Conservation (phyloP, 1,139 yeast genomes). For the Meyerozyma sp. region DNA sequence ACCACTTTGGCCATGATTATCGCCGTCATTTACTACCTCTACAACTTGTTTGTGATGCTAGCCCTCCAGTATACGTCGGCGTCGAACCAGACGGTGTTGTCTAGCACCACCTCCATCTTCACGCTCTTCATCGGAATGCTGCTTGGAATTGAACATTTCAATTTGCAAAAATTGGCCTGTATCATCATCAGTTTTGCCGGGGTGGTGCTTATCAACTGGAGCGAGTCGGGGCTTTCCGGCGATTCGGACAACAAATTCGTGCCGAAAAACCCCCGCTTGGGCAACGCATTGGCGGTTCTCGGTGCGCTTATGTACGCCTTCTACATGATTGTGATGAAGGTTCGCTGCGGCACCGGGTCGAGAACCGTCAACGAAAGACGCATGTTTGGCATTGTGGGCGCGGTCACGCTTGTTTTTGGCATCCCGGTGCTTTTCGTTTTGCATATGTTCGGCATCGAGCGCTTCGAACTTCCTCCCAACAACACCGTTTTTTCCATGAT, state of each 20-base stretch:
- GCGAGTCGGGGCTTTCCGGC: conserved; percentile 20
- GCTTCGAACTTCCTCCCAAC: conserved; percentile 40
- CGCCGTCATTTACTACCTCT: conserved; percentile 36
- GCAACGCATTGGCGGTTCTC: conserved; percentile 39
- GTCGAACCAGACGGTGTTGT: conserved; percentile 46
- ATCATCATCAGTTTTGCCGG: conserved; percentile 43
- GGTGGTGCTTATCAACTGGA: conserved; percentile 41
- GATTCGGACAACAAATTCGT: conserved; percentile 17
- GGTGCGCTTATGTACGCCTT: conserved; percentile 47
- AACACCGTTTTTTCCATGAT: conserved; percentile 25
- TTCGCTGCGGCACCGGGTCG: conserved; percentile 40
- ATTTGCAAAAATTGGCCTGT: conserved; percentile 38
- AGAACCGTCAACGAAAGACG: conserved; percentile 41
- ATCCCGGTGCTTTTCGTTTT: conserved; percentile 32
- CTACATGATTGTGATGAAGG: conserved; percentile 39
- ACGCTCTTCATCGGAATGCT: conserved; percentile 40
- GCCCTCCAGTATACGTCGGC: conserved; percentile 48
- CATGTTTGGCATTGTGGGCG: conserved; percentile 45
- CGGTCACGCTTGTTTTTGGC: conserved; percentile 33
- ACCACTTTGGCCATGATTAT: conserved; percentile 31
- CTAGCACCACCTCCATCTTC: conserved; percentile 49
- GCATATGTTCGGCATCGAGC: conserved; percentile 31
- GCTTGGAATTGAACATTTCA: conserved; percentile 36
- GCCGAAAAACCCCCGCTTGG: conserved; percentile 39
- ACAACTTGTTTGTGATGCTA: conserved; percentile 34